phyloP scores from a whole-genome alignment of 2,329 filamentous ascomycete species.

The Phyllosticta capitalensis region DNA sequence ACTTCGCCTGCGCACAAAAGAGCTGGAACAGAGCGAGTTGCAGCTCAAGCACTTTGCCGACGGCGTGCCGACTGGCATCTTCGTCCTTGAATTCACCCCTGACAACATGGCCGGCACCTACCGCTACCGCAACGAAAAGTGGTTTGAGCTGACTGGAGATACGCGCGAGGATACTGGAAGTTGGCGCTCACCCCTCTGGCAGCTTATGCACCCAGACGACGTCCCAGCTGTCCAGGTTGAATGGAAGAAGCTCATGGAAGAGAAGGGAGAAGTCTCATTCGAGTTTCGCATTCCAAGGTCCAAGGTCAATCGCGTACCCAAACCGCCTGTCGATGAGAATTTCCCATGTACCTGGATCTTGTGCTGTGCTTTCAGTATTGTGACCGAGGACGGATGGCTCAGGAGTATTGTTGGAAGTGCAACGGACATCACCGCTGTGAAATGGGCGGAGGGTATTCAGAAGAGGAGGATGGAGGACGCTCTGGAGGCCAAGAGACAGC shows the following conservation, averaged over 20 bases:
- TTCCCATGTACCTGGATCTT: constrained; percentile 6
- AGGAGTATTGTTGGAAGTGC: constrained; percentile 23
- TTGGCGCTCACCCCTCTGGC: constrained; percentile 7
- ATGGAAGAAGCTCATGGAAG: constrained; percentile 7
- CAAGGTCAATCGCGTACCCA: neutral
- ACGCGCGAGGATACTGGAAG: neutral
- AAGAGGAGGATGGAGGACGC: constrained; percentile 17
- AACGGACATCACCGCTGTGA: constrained; percentile 25
- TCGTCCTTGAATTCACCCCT: constrained; percentile 7
- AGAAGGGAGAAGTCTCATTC: constrained; percentile 5
- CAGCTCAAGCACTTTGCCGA: constrained; percentile 10
- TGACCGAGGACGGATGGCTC: constrained; percentile 19
- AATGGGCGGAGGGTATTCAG: constrained; percentile 18
- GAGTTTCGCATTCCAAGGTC: constrained; percentile 8
- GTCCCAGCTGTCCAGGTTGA: neutral
- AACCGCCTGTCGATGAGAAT: constrained; percentile 1
- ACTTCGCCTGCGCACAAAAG: constrained; percentile 1
- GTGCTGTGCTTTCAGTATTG: constrained; percentile 16
- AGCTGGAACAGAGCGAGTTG: constrained; percentile 8
- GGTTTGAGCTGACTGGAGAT: constrained; percentile 12
- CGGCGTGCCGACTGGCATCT: constrained; percentile 8
- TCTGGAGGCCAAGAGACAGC: constrained; percentile 24
- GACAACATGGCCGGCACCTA: constrained; percentile 11
- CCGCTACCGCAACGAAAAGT: constrained; percentile 12
- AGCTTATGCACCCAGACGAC: constrained; percentile 7